phyloP scores from a whole-genome alignment of 2,329 filamentous ascomycete genomes.

The Hymenoscyphus albidus region DNA sequence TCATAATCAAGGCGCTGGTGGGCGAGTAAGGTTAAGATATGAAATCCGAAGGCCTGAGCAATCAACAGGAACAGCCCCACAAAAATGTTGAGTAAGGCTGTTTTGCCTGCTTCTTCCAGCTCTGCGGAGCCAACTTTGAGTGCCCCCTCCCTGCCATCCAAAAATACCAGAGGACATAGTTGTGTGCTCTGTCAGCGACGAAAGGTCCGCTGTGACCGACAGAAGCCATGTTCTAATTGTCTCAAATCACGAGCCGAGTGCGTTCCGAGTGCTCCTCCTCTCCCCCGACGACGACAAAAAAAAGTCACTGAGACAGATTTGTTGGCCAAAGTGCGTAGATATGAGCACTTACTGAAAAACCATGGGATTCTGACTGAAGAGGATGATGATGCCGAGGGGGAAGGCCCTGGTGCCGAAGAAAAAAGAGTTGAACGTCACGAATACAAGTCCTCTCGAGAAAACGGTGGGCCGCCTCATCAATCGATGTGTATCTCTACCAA shows the following conservation, averaged over 20 bases:
- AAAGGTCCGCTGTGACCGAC: conserved; percentile 32
- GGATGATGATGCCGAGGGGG: conserved; percentile 15
- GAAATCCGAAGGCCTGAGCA: no score
- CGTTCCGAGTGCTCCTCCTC: conserved; percentile 26
- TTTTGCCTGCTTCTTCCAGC: neutral
- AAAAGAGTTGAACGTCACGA: conserved; percentile 9
- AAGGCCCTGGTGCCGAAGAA: conserved; percentile 18
- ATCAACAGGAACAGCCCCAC: no score
- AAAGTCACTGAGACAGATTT: conserved; percentile 31
- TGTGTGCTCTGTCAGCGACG: conserved; percentile 34
- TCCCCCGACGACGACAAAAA: conserved; percentile 27
- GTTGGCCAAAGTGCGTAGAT: conserved; percentile 24
- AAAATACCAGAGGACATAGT: conserved; percentile 27
- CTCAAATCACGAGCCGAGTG: conserved; percentile 31
- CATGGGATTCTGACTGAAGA: conserved; percentile 31
- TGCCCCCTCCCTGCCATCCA: conserved; percentile 4
- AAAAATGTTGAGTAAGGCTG: no score
- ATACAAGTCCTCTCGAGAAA: neutral
- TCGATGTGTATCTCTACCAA: conserved; percentile 3
- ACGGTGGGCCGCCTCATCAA: neutral
- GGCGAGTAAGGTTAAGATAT: no score
- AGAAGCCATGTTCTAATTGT: conserved; percentile 34
- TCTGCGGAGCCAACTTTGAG: neutral
- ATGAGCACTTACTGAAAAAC: conserved; percentile 29
- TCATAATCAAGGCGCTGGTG: no score